Conservation (phyloP, 371 early-diverging fungal species). For the Globomyces sp. region DNA sequence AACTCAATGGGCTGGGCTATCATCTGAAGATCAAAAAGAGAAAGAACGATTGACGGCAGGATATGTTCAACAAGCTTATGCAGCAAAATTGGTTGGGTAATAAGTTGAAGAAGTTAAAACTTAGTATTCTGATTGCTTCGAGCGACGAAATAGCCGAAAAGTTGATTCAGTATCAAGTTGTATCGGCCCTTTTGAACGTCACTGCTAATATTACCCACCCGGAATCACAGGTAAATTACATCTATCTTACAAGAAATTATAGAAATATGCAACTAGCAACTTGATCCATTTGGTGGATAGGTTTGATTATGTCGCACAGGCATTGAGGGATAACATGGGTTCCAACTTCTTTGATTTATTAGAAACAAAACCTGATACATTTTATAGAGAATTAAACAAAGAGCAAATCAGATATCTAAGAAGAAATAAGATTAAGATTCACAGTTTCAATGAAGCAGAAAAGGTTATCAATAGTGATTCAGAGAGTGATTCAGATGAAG, state of each 20-base stretch:
- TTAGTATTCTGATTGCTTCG: conserved; percentile 47
- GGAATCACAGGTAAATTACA: conserved; percentile 39
- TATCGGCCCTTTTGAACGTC: conserved; percentile 48
- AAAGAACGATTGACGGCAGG: conserved; percentile 36
- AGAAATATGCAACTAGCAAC: conserved; percentile 45
- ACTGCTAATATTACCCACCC: conserved; percentile 52
- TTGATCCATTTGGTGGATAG: conserved; percentile 40
- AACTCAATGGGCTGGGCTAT: conserved; percentile 34
- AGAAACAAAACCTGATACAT: conserved; percentile 53
- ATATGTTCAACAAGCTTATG: conserved; percentile 55
- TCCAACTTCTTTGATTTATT: conserved; percentile 52
- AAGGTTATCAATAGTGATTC: conserved; percentile 34
- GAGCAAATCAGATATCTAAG: conserved; percentile 54
- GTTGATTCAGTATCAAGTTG: conserved; percentile 49
- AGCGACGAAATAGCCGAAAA: conserved; percentile 41
- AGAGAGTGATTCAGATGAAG: conserved; percentile 38
- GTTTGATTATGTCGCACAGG: conserved; percentile 37
- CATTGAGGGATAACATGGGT: conserved; percentile 48
- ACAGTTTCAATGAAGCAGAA: conserved; percentile 15
- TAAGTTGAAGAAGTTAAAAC: not conserved
- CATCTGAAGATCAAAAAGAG: conserved; percentile 34
- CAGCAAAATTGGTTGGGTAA: conserved; percentile 54
- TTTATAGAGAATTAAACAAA: conserved; percentile 51
- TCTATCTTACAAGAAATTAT: too few species aligned
- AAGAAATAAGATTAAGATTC: conserved; percentile 47